Base-by-base conservation (phyloP, 2,329 filamentous ascomycete genomes). In the Xylariaceae sp. region DNA sequence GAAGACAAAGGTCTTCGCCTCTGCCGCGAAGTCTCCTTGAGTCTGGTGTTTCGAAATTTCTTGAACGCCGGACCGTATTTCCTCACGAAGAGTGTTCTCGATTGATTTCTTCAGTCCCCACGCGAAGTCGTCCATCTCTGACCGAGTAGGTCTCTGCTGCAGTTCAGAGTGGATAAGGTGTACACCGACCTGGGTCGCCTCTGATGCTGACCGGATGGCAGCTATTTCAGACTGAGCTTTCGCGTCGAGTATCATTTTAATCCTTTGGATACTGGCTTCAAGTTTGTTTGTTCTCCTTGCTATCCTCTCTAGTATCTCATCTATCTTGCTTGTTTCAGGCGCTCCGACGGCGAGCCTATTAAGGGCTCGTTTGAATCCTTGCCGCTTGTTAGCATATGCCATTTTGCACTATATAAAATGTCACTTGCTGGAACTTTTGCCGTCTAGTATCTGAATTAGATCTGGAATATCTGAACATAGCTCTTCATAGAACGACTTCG, bases 221-320 rank as follows among this genome's bases (percentile, higher is more conserved):
- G 23, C 24, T 44, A 54, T 54, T 34, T 54, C 51, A 5, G 51
- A 47, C 34, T 26, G 21, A n/a, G 41, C 28, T 12, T 48, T 54
- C 9, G 41, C 51, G 33, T 54, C 51, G 16, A 54, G 33, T 24
- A 28, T 54, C 43, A 54, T 47, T 28, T 54, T 47, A 8, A 54
- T 48, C 12, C 44, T 16, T 14, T 26, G 17, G 33, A 47, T 54
- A 21, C 23, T 41, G 9, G 43, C 31, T 17, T 54, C 51, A n/a
- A 54, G 34, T 26, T 47, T 48, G 4, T 16, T 41, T 5, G 51
- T n/a, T 41, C 21, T 39, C 9, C 24, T 47, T 16, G 9, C 12
- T 14, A 54, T 33, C n/a, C 43, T 54, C 24, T 48, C 43, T 2
- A 54, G 28, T 7, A 54, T 41, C 2, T 41, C 37, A 23, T 54